A percentile compares a stretch with the other conserved stretches of the same genome.
Evolutionary conservation across 176 grass and related monocot species (phyloP).

Genomic region (Chloris gayana): DNA sequence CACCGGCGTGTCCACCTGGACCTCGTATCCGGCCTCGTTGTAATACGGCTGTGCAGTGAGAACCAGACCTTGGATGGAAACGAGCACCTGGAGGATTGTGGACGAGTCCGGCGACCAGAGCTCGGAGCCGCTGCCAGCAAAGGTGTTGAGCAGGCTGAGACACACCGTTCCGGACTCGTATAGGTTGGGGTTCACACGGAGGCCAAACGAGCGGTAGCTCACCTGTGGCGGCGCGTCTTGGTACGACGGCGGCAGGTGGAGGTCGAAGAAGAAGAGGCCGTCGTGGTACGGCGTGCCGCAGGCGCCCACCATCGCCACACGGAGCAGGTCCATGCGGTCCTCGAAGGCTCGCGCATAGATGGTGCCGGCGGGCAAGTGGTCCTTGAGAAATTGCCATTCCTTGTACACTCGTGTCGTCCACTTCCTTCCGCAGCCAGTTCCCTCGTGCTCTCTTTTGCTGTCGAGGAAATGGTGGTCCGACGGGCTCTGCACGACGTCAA

Average conservation of each 20-base stretch:
- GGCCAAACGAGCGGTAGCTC: too few relatives aligned
- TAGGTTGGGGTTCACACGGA: slow-evolving; percentile 42
- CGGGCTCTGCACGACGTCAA: too few relatives aligned
- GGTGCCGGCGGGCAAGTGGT: background rate
- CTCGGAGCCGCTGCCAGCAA: slow-evolving; percentile 4
- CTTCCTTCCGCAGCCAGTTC: background rate
- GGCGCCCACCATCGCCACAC: slow-evolving; percentile 17
- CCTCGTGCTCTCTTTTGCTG: too few relatives aligned
- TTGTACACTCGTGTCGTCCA: slow-evolving; percentile 2
- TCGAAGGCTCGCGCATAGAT: slow-evolving; percentile 18
- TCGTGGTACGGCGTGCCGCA: too few relatives aligned
- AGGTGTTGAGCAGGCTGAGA: slow-evolving; percentile 31
- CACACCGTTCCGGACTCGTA: slow-evolving; percentile 40
- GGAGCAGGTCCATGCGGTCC: slow-evolving; percentile 31
- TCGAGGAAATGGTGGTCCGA: too few relatives aligned
- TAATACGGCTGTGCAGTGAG: slow-evolving; percentile 17
- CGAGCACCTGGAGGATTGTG: background rate
- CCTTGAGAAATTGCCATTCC: slow-evolving; percentile 22
- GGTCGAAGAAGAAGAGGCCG: too few relatives aligned
- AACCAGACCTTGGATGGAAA: slow-evolving; percentile 27
- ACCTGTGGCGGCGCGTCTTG: too few relatives aligned
- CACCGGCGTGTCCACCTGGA: background rate
- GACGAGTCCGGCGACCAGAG: slow-evolving; percentile 25
- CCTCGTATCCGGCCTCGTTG: slow-evolving; percentile 26
- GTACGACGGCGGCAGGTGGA: too few relatives aligned